Evolutionary conservation across 495 filamentous ascomycete genomes (phyloP), one percentile per base, ranked within the genome.

Genomic region (Lophiotrema nucula): DNA sequence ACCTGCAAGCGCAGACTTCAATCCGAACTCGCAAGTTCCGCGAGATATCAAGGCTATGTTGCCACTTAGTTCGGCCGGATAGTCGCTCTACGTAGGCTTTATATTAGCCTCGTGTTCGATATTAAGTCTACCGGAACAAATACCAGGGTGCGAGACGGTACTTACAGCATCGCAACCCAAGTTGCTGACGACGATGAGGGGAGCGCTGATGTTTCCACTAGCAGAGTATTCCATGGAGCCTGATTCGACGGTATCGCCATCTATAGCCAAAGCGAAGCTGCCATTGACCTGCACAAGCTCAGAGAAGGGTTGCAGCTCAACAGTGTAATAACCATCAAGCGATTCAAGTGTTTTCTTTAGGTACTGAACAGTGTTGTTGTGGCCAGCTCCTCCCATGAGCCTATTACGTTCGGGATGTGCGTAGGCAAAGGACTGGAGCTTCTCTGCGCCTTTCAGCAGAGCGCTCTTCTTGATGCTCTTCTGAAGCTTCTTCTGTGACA

Each of bases 301-400:
- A 53, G 68, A 69, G 70, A 84, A 87, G 2, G 75, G 69, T 68
- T 89, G 85, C 58, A 76, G 77, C 58, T 75, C 70, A 47, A 87
- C 76, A 67, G 78, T 64, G 70, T 88, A 89, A 74, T 86, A 86
- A 52, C 75, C 73, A 5, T 39, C 47, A 13, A 76, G 70, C 16
- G 67, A 67, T 59, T 73, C 66, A 41, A 85, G 70, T 42, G 76
- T 69, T 31, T 76, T 67, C 60, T 81, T 81, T 62, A 89, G 66
- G 57, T 77, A 89, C 38, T 86, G 73, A 51, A 86, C 77, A 0
- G 83, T 89, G 57, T 76, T 74, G 35, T 84, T 79, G 70, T 89
- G 86, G 27, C 83, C 84, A 4, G 66, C 59, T 18, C 77, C 70
- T 24, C 85, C 83, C 62, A 87, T 84, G 21, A 82, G 80, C 44